Conservation (phyloP, 2,329 filamentous ascomycete genomes). For the Tolypocladium ovalisporum region DNA sequence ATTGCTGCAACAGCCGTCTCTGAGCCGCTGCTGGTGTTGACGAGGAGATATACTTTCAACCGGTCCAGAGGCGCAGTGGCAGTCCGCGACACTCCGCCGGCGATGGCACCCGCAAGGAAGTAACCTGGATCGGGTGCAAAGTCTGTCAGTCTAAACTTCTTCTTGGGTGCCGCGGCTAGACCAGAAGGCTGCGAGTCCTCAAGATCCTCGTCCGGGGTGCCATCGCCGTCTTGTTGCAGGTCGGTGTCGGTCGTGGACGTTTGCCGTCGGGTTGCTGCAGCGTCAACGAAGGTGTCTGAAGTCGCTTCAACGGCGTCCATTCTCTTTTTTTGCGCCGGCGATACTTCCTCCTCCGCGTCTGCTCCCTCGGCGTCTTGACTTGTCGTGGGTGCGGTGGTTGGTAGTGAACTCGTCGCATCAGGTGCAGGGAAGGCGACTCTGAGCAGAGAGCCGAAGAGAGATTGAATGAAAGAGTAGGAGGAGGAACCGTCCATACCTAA, state of each 20-base stretch:
- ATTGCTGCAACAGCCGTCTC: conserved; percentile 52
- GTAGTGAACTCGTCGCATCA: conserved; percentile 13
- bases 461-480: conserved; percentile 48
- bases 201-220: conserved; percentile 19
- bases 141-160: conserved; percentile 48
- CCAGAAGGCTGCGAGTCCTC: conserved; percentile 19
- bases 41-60: conserved; percentile 93
- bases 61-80: conserved; percentile 93
- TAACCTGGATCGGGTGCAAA: conserved; percentile 88
- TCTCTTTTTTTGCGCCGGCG: conserved; percentile 4
- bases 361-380: conserved; percentile 7
- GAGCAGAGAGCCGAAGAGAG: conserved; percentile 67
- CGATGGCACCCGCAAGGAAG: conserved; percentile 89
- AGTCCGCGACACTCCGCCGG: conserved; percentile 89
- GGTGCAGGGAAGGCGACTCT: conserved; percentile 47
- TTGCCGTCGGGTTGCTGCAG: conserved; percentile 12
- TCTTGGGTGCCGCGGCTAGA: conserved; percentile 21
- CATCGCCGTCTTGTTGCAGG: conserved; percentile 19
- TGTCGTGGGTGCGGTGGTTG: conserved; percentile 4
- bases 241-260: conserved; percentile 11
- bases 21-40: conserved; percentile 54
- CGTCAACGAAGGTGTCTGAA: conserved; percentile 11
- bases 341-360: not conserved
- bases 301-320: conserved; percentile 6
- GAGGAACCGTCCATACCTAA: conserved; percentile 69